These are phyloP conservation scores for Penicillium maclennaniae DNA, from an alignment of 495 filamentous ascomycete genomes.

Conservation along the genomic window DNA sequence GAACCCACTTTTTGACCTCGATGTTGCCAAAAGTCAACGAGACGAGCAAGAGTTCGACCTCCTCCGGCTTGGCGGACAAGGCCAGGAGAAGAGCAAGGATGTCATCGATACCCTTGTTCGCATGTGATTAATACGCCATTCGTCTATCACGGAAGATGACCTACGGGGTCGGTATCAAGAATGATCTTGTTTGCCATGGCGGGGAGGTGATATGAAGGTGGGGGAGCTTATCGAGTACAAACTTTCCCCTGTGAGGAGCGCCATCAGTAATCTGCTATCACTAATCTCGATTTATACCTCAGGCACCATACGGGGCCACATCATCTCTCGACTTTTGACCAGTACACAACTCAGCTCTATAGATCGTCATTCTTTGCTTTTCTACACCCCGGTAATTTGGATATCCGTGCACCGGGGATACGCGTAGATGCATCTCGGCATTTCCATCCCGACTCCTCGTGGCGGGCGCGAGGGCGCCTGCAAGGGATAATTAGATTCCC, in stretches of 20 bases:
- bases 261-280: not conserved
- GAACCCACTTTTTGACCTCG: conserved; percentile 63
- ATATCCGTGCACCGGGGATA: not conserved
- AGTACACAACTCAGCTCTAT: not conserved
- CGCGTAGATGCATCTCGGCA: conserved; percentile 2
- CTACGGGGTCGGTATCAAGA: conserved; percentile 87
- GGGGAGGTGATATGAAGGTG: not conserved
- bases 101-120: conserved; percentile 81
- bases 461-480: conserved; percentile 16
- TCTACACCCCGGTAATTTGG: too few relatives aligned
- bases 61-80: conserved; percentile 74
- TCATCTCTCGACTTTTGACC: not conserved
- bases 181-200: conserved; percentile 64
- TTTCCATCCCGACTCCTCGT: conserved; percentile 19
- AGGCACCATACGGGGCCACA: not conserved
- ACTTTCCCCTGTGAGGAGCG: not conserved
- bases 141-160: not conserved
- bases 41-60: conserved; percentile 83
- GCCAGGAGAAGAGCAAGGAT: conserved; percentile 82
- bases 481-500: conserved; percentile 18
- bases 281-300: not conserved
- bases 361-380: not conserved
- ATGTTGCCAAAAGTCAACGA: conserved; percentile 94
- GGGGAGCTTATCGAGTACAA: not conserved
- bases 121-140: not conserved